Evolutionary conservation across 495 filamentous ascomycete genomes (phyloP).

Genomic region (Podospora pseudoanserina): DNA sequence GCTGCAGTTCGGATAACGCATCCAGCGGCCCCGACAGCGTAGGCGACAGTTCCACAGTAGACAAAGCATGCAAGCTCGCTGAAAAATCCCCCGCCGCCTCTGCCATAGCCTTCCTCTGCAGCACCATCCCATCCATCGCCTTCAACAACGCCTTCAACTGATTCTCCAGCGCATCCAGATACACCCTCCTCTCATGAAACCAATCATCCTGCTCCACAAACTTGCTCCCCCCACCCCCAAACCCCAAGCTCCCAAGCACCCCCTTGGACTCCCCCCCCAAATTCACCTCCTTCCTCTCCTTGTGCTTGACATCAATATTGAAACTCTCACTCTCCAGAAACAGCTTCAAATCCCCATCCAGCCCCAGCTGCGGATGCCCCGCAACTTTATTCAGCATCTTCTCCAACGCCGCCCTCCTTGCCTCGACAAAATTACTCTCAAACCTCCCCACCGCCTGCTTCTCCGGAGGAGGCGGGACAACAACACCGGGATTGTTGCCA

Average conservation of each 20-base stretch:
- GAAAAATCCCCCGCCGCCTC: conserved; percentile 93
- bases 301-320: conserved; percentile 95
- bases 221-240: conserved; percentile 70
- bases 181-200: conserved; percentile 95
- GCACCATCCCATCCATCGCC: conserved; percentile 86
- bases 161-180: conserved; percentile 90
- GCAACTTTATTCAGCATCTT: conserved; percentile 97
- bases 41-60: conserved; percentile 81
- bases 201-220: conserved; percentile 99
- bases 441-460: conserved; percentile 97
- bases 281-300: conserved; percentile 84
- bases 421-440: conserved; percentile 94
- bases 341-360: conserved; percentile 89
- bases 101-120: conserved; percentile 84
- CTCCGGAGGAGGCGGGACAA: conserved; percentile 94
- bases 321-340: conserved; percentile 96
- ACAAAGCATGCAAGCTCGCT: conserved; percentile 80
- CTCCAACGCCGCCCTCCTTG: conserved; percentile 82
- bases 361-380: conserved; percentile 83
- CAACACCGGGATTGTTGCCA: conserved; percentile 88
- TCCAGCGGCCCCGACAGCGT: conserved; percentile 86
- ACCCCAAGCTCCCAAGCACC: conserved; percentile 79
- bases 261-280: conserved; percentile 86
- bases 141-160: conserved; percentile 93
- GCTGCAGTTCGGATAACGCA: conserved; percentile 83